These are phyloP conservation scores for Dianthus caryophyllus DNA, from an alignment of 148 eudicot species.

Conservation along the genomic window DNA sequence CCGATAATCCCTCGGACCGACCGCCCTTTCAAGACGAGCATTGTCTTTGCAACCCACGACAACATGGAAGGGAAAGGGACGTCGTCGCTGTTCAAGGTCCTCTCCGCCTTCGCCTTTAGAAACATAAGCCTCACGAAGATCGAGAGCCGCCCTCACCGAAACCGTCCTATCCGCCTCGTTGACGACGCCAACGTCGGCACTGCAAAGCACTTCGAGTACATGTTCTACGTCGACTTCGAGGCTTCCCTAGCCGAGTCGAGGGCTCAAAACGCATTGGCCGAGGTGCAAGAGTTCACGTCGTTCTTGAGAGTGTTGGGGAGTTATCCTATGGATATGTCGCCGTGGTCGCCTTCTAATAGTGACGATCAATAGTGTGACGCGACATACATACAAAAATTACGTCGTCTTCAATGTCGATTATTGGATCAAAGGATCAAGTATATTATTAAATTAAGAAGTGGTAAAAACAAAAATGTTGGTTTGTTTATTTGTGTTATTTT, in stretches of 20 bases:
- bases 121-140: constrained; percentile 88
- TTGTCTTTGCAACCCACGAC: constrained; percentile 65
- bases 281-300: constrained; percentile 92
- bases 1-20: constrained; percentile 81
- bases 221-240: constrained; percentile 88
- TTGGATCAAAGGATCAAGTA: constrained; percentile 1
- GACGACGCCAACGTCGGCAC: constrained; percentile 84
- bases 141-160: constrained; percentile 90
- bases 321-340: constrained; percentile 96
- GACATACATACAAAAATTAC: not conserved
- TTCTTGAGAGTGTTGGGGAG: constrained; percentile 92
- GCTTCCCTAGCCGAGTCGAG: constrained; percentile 91
- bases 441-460: not conserved
- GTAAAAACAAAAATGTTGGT: constrained; percentile 14
- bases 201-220: constrained; percentile 92
- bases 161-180: constrained; percentile 68
- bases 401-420: not conserved
- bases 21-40: constrained; percentile 92
- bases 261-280: constrained; percentile 90
- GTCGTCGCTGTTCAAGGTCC: constrained; percentile 85
- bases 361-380: constrained; percentile 16
- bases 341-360: constrained; percentile 56
- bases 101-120: constrained; percentile 89
- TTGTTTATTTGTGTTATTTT: constrained; percentile 22
- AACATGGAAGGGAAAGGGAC: constrained; percentile 65